Base-by-base conservation (phyloP, 768 basidiomycete species). In the Leucocoprinus sp. region DNA sequence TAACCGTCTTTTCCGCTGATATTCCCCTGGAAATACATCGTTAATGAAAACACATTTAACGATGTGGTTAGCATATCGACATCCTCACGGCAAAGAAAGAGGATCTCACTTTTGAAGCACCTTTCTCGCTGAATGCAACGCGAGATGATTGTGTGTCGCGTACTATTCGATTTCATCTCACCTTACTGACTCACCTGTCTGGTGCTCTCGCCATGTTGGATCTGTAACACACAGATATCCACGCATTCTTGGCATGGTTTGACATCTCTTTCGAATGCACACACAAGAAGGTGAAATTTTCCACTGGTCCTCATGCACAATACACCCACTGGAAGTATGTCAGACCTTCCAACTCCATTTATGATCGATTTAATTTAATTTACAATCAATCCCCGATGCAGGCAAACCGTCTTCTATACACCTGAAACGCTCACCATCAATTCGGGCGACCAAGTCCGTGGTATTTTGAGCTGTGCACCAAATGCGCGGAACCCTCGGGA, bases 241-340 rank as follows among this genome's bases (percentile, higher is more conserved):
- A 99, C 60, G 96, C 96, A 18, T 96, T 97, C 81, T 80, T 99
- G 40, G 93, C 92, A 26, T 99, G 96, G 96, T 99, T 99, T 67
- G 96, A 99, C 63, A 85, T 95, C 59, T 75, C 82, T 33, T 99
- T 99, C 69, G 84, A 88, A 47, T 92, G 86, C 62, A 92, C 91
- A 45, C 96, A 98, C 72, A 96, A 92, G 66, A 89, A 87, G 60
- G 82, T 93, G 51, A 80, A 81, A 57, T 99, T 99, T 67, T 95
- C 92, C 37, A 99, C 96, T 9, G 96, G 96, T 9, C 96, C 96
- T 11, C 96, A 98, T 57, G 89, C 93, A 45, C 86, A 91, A 64
- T 93, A 93, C 67, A 93, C 90, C 21, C 90, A 93, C 62, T 93
- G 90, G 90, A 93, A 93, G 92, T 93, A 55, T 62, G 89, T 78